phyloP scores from a whole-genome alignment of 345 rosid genomes.

The Angophora floribunda region DNA sequence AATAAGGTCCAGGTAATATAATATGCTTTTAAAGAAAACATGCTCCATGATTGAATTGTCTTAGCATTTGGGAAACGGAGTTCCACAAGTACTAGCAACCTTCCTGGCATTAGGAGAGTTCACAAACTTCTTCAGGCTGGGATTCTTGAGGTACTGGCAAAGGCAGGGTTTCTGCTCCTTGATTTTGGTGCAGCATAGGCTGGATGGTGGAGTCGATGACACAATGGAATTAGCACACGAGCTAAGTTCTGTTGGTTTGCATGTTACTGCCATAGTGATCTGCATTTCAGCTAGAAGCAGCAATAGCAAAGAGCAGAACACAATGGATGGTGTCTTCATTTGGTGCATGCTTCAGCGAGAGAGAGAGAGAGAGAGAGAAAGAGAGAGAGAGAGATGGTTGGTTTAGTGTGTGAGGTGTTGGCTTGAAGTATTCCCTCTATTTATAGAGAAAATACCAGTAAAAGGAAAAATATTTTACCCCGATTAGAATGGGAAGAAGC shows the following conservation, averaged over 20 bases:
- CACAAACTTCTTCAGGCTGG: constrained; percentile 56
- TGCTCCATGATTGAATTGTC: neutral
- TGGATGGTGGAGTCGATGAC: constrained; percentile 60
- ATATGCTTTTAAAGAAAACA: neutral
- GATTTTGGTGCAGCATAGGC: constrained; percentile 68
- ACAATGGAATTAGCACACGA: constrained; percentile 79
- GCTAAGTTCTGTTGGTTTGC: constrained; percentile 77
- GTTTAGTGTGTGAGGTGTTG: neutral
- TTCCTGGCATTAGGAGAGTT: constrained; percentile 88
- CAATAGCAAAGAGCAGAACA: constrained; percentile 21
- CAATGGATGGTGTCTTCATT: constrained; percentile 41
- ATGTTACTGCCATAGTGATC: constrained; percentile 58
- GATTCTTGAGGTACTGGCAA: constrained; percentile 80
- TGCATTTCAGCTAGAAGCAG: constrained; percentile 32
- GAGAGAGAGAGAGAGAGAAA: neutral
- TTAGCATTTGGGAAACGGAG: constrained; percentile 90
- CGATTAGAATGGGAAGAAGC: neutral
- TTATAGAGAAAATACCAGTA: constrained; percentile 30
- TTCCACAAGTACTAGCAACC: constrained; percentile 72
- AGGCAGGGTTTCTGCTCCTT: constrained; percentile 89
- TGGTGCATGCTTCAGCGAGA: neutral
- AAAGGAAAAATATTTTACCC: neutral
- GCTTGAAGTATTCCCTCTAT: constrained; percentile 5
- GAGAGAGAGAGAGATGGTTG: neutral
- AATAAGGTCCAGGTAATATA: neutral